Base-by-base conservation (phyloP, 2,329 filamentous ascomycete genomes). In the Pseudogymnoascus sp. region DNA sequence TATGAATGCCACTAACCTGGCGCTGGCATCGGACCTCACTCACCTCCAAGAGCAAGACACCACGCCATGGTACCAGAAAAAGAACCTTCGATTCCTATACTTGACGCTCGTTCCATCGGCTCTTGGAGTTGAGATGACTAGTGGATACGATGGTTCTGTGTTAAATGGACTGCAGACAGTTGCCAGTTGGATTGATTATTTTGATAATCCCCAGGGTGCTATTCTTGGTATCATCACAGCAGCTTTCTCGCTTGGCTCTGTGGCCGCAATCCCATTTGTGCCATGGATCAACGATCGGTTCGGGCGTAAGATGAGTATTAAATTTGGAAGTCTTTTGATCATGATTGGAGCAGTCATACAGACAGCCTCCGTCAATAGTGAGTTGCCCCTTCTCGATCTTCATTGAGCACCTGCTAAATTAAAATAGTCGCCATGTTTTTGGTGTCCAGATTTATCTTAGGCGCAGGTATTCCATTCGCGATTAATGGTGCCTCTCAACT, bases 181-280 rank as follows among this genome's bases (percentile, higher is more conserved):
- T 5, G 44, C 15, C 1, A 26, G 26, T 1, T 67, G 66, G 66
- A 44, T 47, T 31, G 31, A 33, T 26, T 60, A 77, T 66, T 78
- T 78, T 60, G 71, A 71, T 47, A 71, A 75, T 37, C 76, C 77
- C 0, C 73, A 70, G 29, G 73, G 73, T n/a, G 67, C 70, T 8
- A 69, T 72, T 2, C 72, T 78, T 11, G 76, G 76, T 13, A 69
- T 78, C 2, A 70, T 79, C 39, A 77, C 74, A 62, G 76, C 75
- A 2, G 74, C 75, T 65, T 76, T 76, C 64, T 74, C 74, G 1
- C 70, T 79, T 50, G 77, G 77, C 4, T 75, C 74, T 2, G 66
- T 77, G 15, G 73, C 76, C 67, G 71, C 75, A 7, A 70, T 78
- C 60, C 75, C 76, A 11, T 73, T 78, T 63, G 70, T 76, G 33